phyloP scores from a whole-genome alignment of 129 eudicot species.

The Kitagawia praeruptora region DNA sequence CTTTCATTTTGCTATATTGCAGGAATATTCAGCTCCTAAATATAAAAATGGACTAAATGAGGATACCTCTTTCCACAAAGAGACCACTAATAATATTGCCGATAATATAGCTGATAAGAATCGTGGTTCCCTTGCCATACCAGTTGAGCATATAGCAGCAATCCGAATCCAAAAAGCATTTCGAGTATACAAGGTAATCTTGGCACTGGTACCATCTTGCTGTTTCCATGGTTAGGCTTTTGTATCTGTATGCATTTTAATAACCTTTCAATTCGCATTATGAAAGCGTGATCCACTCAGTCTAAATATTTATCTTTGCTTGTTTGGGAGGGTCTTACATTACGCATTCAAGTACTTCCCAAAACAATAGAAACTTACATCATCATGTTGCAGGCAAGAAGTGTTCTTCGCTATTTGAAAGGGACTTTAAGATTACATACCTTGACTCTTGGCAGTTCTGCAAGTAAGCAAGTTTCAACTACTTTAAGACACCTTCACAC shows the following conservation, averaged over 20 bases:
- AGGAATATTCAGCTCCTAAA: background rate
- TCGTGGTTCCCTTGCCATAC: background rate
- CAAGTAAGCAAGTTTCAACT: slow-evolving; percentile 53
- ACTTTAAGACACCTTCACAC: slow-evolving; percentile 71
- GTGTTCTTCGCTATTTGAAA: slow-evolving; percentile 29
- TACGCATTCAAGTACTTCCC: background rate
- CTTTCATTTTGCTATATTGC: background rate
- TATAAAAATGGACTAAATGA: background rate
- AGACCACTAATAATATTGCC: background rate
- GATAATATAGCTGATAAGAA: background rate
- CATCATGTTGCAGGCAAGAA: slow-evolving; percentile 55
- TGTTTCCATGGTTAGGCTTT: background rate
- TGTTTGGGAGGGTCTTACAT: background rate
- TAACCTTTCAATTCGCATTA: background rate
- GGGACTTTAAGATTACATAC: slow-evolving; percentile 44
- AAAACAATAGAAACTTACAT: background rate
- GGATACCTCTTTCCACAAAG: background rate
- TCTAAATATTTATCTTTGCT: background rate
- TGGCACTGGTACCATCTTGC: background rate
- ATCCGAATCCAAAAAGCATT: slow-evolving; percentile 65
- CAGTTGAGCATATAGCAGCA: slow-evolving; percentile 37
- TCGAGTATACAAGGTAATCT: slow-evolving; percentile 28
- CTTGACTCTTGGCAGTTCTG: slow-evolving; percentile 44
- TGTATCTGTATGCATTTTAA: background rate
- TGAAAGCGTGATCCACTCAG: background rate